These are phyloP conservation scores for Pilobolus umbonatus DNA, from an alignment of 192 early-diverging fungal species.

Conservation along the genomic window DNA sequence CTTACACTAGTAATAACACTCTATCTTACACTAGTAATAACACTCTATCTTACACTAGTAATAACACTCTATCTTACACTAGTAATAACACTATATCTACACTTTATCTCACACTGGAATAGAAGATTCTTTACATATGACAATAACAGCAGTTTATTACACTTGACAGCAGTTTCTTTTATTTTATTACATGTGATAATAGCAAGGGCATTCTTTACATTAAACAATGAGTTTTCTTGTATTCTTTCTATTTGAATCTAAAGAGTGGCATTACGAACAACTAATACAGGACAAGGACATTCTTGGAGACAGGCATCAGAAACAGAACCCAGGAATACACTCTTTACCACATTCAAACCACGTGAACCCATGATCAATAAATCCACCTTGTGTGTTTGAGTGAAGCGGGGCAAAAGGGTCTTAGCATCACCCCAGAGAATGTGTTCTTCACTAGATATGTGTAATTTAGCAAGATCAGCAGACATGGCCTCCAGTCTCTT, in stretches of 20 bases:
- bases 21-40: too few species aligned
- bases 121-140: too few species aligned
- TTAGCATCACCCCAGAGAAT: slow-evolving; percentile 35
- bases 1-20: too few species aligned
- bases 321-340: slow-evolving; percentile 33
- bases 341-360: slow-evolving; percentile 29
- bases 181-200: too few species aligned
- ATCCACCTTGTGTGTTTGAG: slow-evolving; percentile 24
- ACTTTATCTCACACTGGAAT: too few species aligned
- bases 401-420: slow-evolving; percentile 24
- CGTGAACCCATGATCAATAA: slow-evolving; percentile 35
- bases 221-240: too few species aligned
- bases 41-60: too few species aligned
- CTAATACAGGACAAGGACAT: slow-evolving; percentile 34
- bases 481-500: slow-evolving; percentile 17
- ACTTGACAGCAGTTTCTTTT: too few species aligned
- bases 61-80: too few species aligned
- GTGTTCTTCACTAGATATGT: slow-evolving; percentile 29
- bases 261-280: slow-evolving; percentile 29
- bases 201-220: too few species aligned
- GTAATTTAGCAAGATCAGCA: neutral
- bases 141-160: too few species aligned
- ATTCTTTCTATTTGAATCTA: slow-evolving; percentile 4
- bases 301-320: slow-evolving; percentile 28
- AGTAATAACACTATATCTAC: too few species aligned